Evolutionary conservation across 1,284 basidiomycete species (phyloP).

Genomic region (Coriolopsis trogii): DNA sequence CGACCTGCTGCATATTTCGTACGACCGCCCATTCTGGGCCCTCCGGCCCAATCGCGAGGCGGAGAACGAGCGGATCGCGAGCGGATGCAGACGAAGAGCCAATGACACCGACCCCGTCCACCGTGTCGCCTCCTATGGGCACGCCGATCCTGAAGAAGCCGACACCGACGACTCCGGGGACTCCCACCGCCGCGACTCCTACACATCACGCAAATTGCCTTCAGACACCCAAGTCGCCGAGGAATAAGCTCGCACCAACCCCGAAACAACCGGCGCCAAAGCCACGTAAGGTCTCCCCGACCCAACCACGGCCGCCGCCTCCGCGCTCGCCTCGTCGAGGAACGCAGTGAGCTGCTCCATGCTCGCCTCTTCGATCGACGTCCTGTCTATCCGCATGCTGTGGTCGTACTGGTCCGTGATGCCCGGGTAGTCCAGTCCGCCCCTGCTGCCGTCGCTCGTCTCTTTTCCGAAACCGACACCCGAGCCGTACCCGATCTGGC

Average conservation of each 20-base stretch:
- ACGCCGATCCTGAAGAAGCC: constrained; percentile 21
- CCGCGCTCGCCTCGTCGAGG: constrained; percentile 43
- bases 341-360: constrained; percentile 47
- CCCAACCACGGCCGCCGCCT: too few relatives aligned
- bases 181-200: constrained; percentile 31
- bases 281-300: constrained; percentile 36
- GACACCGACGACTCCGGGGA: constrained; percentile 16
- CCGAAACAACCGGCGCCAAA: constrained; percentile 34
- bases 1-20: too few relatives aligned
- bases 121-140: constrained; percentile 4
- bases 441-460: too few relatives aligned
- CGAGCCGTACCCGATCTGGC: constrained; percentile 30
- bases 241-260: constrained; percentile 50
- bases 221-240: constrained; percentile 42
- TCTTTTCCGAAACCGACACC: neutral
- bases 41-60: too few relatives aligned
- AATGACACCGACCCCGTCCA: constrained; percentile 6
- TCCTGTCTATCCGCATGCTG: constrained; percentile 28
- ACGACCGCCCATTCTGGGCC: too few relatives aligned
- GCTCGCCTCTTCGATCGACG: constrained; percentile 34
- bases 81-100: too few relatives aligned
- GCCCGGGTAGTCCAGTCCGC: constrained; percentile 32
- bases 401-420: constrained; percentile 39
- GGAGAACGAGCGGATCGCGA: constrained; percentile 83
- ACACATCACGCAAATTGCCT: constrained; percentile 49